Conservation (phyloP, 2,329 filamentous ascomycete species). For the Scytalidium lignicola region DNA sequence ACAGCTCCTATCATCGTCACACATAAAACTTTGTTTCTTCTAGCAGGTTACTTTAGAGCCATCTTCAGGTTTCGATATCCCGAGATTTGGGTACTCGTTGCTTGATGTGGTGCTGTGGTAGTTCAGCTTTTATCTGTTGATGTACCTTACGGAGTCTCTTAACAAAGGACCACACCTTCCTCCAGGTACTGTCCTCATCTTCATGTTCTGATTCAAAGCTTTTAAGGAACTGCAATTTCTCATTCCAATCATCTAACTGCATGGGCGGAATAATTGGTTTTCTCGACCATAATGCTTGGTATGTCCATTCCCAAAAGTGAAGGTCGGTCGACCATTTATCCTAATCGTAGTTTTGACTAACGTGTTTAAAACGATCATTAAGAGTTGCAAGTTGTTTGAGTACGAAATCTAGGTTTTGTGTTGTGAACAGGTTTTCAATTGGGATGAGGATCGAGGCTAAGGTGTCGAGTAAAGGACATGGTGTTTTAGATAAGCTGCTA, state of each 20-base stretch:
- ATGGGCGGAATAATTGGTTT: conserved; percentile 3
- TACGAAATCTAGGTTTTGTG: conserved; percentile 31
- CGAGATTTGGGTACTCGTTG: neutral
- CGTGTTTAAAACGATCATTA: conserved; percentile 5
- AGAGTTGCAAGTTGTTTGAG: conserved; percentile 6
- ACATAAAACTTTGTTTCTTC: too few species aligned
- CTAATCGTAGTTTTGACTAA: conserved; percentile 8
- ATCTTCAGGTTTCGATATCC: too few species aligned
- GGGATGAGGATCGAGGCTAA: conserved; percentile 7
- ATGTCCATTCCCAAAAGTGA: conserved; percentile 9
- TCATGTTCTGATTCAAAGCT: conserved; percentile 5
- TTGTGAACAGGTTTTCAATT: conserved; percentile 7
- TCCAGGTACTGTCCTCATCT: conserved; percentile 4
- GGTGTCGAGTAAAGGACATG: conserved; percentile 3
- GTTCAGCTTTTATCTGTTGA: conserved; percentile 1
- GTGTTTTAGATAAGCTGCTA: conserved; percentile 9
- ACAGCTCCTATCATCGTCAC: too few species aligned
- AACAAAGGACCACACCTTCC: conserved; percentile 7
- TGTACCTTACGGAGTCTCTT: conserved; percentile 1
- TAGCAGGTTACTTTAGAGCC: too few species aligned
- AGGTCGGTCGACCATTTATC: conserved; percentile 10
- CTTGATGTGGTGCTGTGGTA: conserved; percentile 1
- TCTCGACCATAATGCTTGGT: conserved; percentile 9
- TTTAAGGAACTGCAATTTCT: conserved; percentile 10
- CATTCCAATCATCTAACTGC: conserved; percentile 6